phyloP scores from a whole-genome alignment of 129 eudicot genomes.

The Flaveria bidentis region DNA sequence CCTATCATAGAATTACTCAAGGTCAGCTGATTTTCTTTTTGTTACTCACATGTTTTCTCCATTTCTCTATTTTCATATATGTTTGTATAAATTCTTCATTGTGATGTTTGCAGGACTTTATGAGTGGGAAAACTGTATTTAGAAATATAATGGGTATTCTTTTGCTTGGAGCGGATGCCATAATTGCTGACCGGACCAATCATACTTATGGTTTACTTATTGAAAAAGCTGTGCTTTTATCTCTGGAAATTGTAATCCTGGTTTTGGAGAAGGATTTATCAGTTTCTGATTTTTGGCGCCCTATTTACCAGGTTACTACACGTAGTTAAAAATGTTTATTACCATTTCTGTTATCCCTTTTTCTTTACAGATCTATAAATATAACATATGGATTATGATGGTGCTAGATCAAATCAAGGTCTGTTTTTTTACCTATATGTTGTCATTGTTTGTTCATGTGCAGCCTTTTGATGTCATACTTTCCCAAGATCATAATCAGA shows the following conservation, averaged over 20 bases:
- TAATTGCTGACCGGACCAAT: slow-evolving; percentile 76
- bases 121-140: slow-evolving; percentile 91
- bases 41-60: slow-evolving; percentile 1
- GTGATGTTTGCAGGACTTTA: slow-evolving; percentile 75
- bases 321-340: not conserved
- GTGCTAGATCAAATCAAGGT: slow-evolving; percentile 14
- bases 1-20: slow-evolving; percentile 84
- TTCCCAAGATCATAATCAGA: slow-evolving; percentile 91
- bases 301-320: slow-evolving; percentile 75
- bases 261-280: slow-evolving; percentile 74
- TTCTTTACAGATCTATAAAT: not conserved
- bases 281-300: slow-evolving; percentile 93
- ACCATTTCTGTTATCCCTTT: slow-evolving; percentile 15
- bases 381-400: not conserved
- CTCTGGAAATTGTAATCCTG: slow-evolving; percentile 69
- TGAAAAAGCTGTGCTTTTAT: slow-evolving; percentile 80
- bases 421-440: not conserved
- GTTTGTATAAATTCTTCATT: not conserved
- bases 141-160: slow-evolving; percentile 90
- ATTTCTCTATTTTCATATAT: not conserved
- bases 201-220: slow-evolving; percentile 75
- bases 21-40: slow-evolving; percentile 39
- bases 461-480: slow-evolving; percentile 96
- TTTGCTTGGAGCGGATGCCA: slow-evolving; percentile 78
- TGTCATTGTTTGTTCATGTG: slow-evolving; percentile 32